Base-by-base conservation (phyloP, 2,329 filamentous ascomycete species). In the Fusarium ramigenum region DNA sequence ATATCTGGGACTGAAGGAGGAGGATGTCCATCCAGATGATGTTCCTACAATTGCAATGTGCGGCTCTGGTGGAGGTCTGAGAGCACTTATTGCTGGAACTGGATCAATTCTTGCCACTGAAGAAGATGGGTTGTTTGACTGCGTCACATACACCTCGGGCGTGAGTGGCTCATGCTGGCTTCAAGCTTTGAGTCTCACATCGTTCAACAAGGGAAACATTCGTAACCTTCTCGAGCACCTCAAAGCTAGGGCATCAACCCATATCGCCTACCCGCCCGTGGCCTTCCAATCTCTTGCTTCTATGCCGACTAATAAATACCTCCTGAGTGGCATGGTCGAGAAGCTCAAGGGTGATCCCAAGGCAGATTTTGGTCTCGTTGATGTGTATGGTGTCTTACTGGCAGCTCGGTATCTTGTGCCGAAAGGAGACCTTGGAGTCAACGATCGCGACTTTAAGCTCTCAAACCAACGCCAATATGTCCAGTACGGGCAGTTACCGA, bases 151-250 rank as follows among this genome's bases (percentile, higher is more conserved):
- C 79, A 97, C 95, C 1, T 94, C 96, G 9, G 96, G 96, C 2
- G 96, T 99, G 54, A 98, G 95, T 79, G 96, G 96, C 1, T 97
- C 93, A 72, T 98, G 96, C 81, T 99, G 96, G 96, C 87, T 98
- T 10, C 96, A 98, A 80, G 87, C 93, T 1, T 86, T 99, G 8
- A 97, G 93, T 79, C 91, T 96, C 78, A 81, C 82, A 9, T 93
- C 94, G 2, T 87, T 98, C 63, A 88, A 92, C 1, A 86, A 87
- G 21, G 89, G 91, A 61, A 90, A 89, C 70, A 89, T 97, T 75
- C 85, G 87, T 28, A 89, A 86, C 42, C 86, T 97, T 25, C 89
- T 98, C 43, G 89, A 95, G 15, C 96, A 99, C 79, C 84, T 99
- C 60, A 98, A 97, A 81, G 89, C 91, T 56, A 90, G 96, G 32